Evolutionary conservation across 768 basidiomycete genomes (phyloP).

Genomic region (Mycena epipterygia): DNA sequence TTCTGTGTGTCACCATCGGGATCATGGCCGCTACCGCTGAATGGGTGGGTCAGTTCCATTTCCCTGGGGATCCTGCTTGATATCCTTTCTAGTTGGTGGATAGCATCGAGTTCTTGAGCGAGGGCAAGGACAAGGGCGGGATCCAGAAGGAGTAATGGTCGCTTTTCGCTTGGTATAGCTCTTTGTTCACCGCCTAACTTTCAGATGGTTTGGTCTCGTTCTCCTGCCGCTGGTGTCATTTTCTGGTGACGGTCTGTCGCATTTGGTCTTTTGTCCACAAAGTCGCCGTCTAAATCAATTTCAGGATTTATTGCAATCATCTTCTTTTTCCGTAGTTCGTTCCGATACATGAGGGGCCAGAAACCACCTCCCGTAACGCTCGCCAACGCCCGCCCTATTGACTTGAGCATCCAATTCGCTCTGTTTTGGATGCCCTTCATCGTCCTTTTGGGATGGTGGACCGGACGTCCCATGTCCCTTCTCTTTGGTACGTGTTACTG

Average conservation of each 20-base stretch:
- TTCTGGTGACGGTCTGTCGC: constrained; percentile 72
- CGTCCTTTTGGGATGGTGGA: constrained; percentile 79
- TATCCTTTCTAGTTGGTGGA: constrained; percentile 70
- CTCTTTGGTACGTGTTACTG: constrained; percentile 69
- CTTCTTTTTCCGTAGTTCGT: constrained; percentile 63
- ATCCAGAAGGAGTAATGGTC: constrained; percentile 73
- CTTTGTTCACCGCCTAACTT: too few species aligned
- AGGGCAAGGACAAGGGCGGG: constrained; percentile 46
- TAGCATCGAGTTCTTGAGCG: constrained; percentile 69
- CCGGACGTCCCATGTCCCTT: constrained; percentile 68
- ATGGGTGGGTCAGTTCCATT: constrained; percentile 60
- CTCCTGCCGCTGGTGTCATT: constrained; percentile 82
- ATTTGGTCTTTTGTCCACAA: not conserved
- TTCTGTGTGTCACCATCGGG: constrained; percentile 66
- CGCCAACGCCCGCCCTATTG: constrained; percentile 79
- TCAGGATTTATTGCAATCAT: constrained; percentile 62
- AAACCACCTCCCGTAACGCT: constrained; percentile 64
- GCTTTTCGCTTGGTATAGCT: too few species aligned
- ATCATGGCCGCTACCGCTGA: constrained; percentile 80
- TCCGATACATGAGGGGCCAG: constrained; percentile 51
- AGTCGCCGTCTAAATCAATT: not conserved
- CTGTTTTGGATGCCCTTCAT: constrained; percentile 86
- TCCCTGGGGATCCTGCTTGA: too few species aligned
- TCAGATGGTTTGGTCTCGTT: constrained; percentile 84
- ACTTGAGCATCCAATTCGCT: constrained; percentile 82